These are phyloP conservation scores for Diphasiastrum complanatum DNA, from an alignment of 83 land plant genomes.

Conservation along the genomic window DNA sequence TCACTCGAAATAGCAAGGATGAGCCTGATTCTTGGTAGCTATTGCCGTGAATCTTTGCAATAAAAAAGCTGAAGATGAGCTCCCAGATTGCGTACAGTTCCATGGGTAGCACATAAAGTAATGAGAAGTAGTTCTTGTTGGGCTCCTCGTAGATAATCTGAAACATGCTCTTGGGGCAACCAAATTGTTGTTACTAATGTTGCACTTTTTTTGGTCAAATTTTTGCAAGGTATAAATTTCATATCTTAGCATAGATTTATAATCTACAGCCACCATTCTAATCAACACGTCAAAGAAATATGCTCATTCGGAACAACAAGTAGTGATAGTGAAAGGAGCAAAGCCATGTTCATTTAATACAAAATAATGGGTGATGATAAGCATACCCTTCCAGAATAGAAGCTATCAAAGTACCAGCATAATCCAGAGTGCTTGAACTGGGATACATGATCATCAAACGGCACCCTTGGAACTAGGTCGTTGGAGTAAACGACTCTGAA, in stretches of 20 bases:
- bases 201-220: neutral
- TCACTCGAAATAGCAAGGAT: conserved; percentile 20
- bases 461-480: conserved; percentile 68
- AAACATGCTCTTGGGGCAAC: conserved; percentile 3
- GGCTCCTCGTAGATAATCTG: conserved; percentile 57
- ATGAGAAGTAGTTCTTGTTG: conserved; percentile 53
- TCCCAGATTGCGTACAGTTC: conserved; percentile 42
- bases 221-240: too few species aligned
- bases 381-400: conserved; percentile 47
- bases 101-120: conserved; percentile 22
- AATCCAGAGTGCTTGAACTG: conserved; percentile 66
- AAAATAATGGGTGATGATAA: neutral
- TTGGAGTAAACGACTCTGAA: conserved; percentile 55
- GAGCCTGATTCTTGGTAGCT: conserved; percentile 39
- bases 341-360: neutral
- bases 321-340: neutral
- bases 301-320: neutral
- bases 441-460: conserved; percentile 45
- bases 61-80: conserved; percentile 34
- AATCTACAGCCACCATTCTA: too few species aligned
- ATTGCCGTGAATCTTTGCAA: conserved; percentile 28
- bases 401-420: conserved; percentile 46
- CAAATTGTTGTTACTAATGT: neutral
- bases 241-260: too few species aligned
- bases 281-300: too few species aligned